Conservation (phyloP, 2,329 filamentous ascomycete genomes). For the Fusarium compactum region DNA sequence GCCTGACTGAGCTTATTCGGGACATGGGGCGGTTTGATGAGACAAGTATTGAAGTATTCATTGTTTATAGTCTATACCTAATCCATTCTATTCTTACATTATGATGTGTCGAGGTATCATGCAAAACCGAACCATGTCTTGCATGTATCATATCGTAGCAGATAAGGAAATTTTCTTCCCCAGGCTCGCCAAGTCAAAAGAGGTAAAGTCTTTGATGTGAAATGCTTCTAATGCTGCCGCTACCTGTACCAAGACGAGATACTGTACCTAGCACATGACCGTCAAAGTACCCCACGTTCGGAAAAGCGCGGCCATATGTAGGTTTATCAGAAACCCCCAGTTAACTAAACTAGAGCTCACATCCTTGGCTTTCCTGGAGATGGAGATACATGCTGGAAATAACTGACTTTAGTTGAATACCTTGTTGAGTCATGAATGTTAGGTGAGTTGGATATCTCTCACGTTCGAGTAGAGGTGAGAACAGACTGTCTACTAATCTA, state of each 20-base stretch:
- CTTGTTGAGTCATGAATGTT: background rate
- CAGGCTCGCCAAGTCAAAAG: slow-evolving; percentile 23
- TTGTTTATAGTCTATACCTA: slow-evolving; percentile 4
- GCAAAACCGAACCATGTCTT: slow-evolving; percentile 4
- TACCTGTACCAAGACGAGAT: slow-evolving; percentile 16
- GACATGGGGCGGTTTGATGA: background rate
- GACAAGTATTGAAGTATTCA: background rate
- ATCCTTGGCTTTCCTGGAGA: slow-evolving; percentile 12
- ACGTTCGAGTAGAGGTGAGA: background rate
- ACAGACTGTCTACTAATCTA: background rate
- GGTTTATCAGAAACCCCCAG: slow-evolving; percentile 21
- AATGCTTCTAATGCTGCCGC: background rate
- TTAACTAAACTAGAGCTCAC: slow-evolving; percentile 10
- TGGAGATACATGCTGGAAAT: background rate
- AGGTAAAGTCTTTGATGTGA: slow-evolving; percentile 22
- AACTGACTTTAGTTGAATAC: background rate
- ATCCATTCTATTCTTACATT: slow-evolving; percentile 8
- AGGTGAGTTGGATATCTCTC: background rate
- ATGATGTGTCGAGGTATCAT: background rate
- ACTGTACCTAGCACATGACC: slow-evolving; percentile 37
- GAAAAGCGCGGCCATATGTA: slow-evolving; percentile 43
- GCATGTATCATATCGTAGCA: background rate
- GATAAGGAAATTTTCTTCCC: slow-evolving; percentile 28
- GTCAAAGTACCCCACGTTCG: slow-evolving; percentile 39
- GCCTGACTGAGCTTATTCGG: background rate